Base-by-base conservation (phyloP, 108 stramenopile species). In the Nitzschia sp. region DNA sequence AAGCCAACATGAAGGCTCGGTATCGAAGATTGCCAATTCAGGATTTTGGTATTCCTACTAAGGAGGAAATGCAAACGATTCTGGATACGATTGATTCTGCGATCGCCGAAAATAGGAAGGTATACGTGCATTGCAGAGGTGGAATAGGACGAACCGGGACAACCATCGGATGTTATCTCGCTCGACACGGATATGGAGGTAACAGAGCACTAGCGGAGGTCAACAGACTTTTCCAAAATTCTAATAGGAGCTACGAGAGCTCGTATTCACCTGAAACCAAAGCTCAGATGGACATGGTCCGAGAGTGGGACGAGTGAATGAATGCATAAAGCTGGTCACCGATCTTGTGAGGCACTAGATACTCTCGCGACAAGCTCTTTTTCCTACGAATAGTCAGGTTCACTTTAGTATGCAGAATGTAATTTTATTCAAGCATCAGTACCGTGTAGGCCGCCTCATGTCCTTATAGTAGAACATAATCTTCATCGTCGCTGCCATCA, bases 401-500 rank as follows among this genome's bases (percentile, higher is more conserved):
- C n/a, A n/a, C n/a, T n/a, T n/a, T n/a, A n/a, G n/a, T n/a, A n/a
- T n/a, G n/a, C n/a, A n/a, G n/a, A n/a, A n/a, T n/a, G n/a, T n/a
- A n/a, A n/a, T n/a, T n/a, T n/a, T n/a, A n/a, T n/a, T n/a, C n/a
- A n/a, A n/a, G n/a, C n/a, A n/a, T n/a, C n/a, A n/a, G n/a, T n/a
- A n/a, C n/a, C n/a, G n/a, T n/a, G n/a, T n/a, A n/a, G n/a, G n/a
- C n/a, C n/a, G n/a, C n/a, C n/a, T n/a, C n/a, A n/a, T n/a, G n/a
- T 60, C 27, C 17, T 69, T 72, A 86, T 62, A 87, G 69, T 29
- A 87, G 31, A 2, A 87, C 83, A 53, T 81, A 87, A 2, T 87
- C 86, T 33, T 84, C 81, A 33, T 83, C 85, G 34, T 86, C 81
- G 41, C 68, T 71, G 28, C 72, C 77, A 53, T 59, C 80, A 5